Evolutionary conservation across 129 eudicot species (phyloP), one percentile per base, ranked within the genome.

Genomic region (Apium graveolens): DNA sequence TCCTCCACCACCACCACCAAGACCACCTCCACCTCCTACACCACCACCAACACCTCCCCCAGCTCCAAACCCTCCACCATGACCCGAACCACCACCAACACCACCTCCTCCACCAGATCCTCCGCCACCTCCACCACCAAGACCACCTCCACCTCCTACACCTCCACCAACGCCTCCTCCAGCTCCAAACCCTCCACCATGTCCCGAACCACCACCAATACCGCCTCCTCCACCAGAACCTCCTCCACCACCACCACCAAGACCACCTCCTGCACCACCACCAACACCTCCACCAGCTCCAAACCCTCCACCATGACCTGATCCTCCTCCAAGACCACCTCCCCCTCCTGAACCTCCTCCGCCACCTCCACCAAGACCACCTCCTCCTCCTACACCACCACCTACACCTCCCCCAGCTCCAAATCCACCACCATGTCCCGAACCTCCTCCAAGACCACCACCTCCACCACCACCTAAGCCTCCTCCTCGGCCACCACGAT

Each of bases 151-250:
- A 31, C 70, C 82, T 8, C 82, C 78, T 7, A 35, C 63, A 5
- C 82, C 78, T 6, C 81, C 81, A 26, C 82, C 82, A 18, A 76
- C 63, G 0, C 82, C 78, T 53, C 72, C 82, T 0, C 82, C 82
- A 14, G 68, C 73, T 13, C 82, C 82, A 16, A 76, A 76, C 1
- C 83, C 83, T 5, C 79, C 79, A 7, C 75, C 83, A 57, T 29
- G 43, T 1, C 83, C 83, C 1, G 51, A 35, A 5, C 77, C 77
- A 2, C 69, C 74, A 4, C 82, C 82, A 21, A 62, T 0, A 35
- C 77, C 78, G 26, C 70, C 71, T 1, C 83, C 82, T 24, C 78
- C 42, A 12, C 77, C 82, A 0, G 53, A 69, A n/a, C 82, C 82
- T 12, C 32, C 45, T 3, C 60, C 72, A 4, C 82, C 82, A 26